Base-by-base conservation (phyloP, 2,329 filamentous ascomycete species). In the Knufia petricola region DNA sequence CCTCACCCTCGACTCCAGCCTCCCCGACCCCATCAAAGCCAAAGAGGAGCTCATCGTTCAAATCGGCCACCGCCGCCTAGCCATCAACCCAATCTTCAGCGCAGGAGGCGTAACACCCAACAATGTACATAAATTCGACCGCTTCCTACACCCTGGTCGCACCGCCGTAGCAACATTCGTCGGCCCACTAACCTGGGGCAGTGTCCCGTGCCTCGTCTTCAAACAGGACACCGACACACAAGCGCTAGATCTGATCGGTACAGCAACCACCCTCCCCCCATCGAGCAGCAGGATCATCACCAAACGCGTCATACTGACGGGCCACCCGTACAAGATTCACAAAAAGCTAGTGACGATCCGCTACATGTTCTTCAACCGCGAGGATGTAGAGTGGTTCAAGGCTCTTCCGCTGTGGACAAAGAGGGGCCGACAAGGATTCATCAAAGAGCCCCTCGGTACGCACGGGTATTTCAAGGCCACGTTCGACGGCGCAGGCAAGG, bases 381-480 rank as follows among this genome's bases (percentile, higher is more conserved):
- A 90, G 60, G 94, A 98, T 57, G 87, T 98, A 26, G 81, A 85
- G 58, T 98, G 92, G 89, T 98, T 96, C 78, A 94, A 95, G 72
- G 90, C 90, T 1, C 66, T 98, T 63, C 90, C 92, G 52, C 69
- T 98, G 55, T 98, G 90, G 89, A 98, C 92, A 3, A 86, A 81
- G 70, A 73, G 90, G 24, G 92, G 92, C 4, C 76, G 92, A 53
- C 86, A 81, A 57, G 92, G 92, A 7, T 95, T 82, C 65, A 81
- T 98, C 72, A 95, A 95, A 74, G 92, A 98, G 72, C 78, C 84
- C 50, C 70, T 98, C 43, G 92, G 92, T 59, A 98, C 92, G 30
- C 92, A 98, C 67, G 92, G 92, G n/a, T 98, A 98, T 72, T 96
- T 96, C 78, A 98, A 98, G 75, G 92, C 92, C 10, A 95, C 85